Percentiles rank a stretch among this genome's conserved stretches.
Conservation (phyloP, 352 stramenopile genomes). For the Phytopythium chamaehyphon region DNA sequence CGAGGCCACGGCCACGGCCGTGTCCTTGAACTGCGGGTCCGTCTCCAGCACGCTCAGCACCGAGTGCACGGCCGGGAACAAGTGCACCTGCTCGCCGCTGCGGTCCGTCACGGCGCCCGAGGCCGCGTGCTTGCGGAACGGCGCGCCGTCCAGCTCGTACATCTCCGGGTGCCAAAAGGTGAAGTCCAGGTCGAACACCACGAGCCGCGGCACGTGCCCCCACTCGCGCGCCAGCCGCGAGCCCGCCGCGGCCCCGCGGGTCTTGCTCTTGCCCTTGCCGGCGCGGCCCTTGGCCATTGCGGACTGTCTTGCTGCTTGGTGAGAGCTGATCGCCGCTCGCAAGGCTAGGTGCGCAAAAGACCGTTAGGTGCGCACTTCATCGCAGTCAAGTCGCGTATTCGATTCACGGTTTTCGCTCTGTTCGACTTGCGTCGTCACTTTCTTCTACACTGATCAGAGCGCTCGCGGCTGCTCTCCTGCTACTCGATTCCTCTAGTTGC, state of each 20-base stretch:
- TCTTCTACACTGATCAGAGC: background rate
- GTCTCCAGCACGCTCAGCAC: slow-evolving; percentile 69
- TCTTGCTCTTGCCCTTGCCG: slow-evolving; percentile 1
- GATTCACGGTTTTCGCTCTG: background rate
- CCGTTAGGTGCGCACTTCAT: too few species aligned
- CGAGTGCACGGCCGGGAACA: slow-evolving; percentile 67
- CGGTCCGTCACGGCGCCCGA: slow-evolving; percentile 65
- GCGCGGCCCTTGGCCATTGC: background rate
- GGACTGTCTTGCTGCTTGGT: too few species aligned
- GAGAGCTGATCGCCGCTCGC: too few species aligned
- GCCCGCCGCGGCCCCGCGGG: background rate
- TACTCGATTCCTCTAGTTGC: background rate
- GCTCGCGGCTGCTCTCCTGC: background rate
- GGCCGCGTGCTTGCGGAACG: slow-evolving; percentile 61
- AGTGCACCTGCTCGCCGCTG: slow-evolving; percentile 70
- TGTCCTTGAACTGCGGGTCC: slow-evolving; percentile 53
- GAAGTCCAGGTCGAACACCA: slow-evolving; percentile 77
- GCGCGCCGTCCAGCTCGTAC: slow-evolving; percentile 79
- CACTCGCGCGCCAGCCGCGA: slow-evolving; percentile 21
- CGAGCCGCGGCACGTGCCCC: slow-evolving; percentile 51
- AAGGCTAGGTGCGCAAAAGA: too few species aligned
- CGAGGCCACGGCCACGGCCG: slow-evolving; percentile 66
- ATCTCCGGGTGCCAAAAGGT: slow-evolving; percentile 83
- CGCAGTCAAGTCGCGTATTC: background rate
- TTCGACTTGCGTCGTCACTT: slow-evolving; percentile 6